Evolutionary conservation across 768 basidiomycete species (phyloP), one percentile per base, ranked within the genome.

Genomic region (Cystobasidium tubakii): DNA sequence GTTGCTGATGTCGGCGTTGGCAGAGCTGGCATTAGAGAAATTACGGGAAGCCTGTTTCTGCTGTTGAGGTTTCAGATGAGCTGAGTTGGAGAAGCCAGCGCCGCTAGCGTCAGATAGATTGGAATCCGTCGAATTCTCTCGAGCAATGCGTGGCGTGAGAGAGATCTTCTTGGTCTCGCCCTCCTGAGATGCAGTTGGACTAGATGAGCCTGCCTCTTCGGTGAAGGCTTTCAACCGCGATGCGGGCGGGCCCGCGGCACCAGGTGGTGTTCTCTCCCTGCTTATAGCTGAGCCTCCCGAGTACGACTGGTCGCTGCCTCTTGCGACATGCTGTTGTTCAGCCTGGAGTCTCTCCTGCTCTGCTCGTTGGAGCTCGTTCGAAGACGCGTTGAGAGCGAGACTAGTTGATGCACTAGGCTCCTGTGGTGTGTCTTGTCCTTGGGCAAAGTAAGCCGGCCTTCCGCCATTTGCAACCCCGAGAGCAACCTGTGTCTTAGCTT

Each of bases 1-100:
- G 13, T 27, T 54, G 23, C 50, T 67, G 44, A 31, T 33, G 23
- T 67, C 66, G 66, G 81, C 82, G 31, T 84, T 83, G 57, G 85
- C 29, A 46, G 62, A 55, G 33, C 62, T 54, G 23, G 66, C 66
- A 36, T 54, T 69, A 17, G 43, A 50, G 10, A 39, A 10, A 54
- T 31, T 46, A 2, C 44, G 63, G 65, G 27, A 42, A 3, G 27
- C 13, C 53, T 46, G 66, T 43, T 73, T 66, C 19, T 77, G 75
- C 65, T 66, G 64, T 54, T 83, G 79, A 42, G 77, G 75, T 42
- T 27, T 25, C 46, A 43, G 36, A 33, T 25, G 60, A 33, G 13
- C 23, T 27, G 60, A 13, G 63, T 17, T 34, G 1, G 25, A 7
- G 39, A 17, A 21, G 44, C 19, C 42, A 7, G 66, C 21, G 7